Base-by-base conservation (phyloP, 2,329 filamentous ascomycete species). In the Fonsecaea pugnacius region DNA sequence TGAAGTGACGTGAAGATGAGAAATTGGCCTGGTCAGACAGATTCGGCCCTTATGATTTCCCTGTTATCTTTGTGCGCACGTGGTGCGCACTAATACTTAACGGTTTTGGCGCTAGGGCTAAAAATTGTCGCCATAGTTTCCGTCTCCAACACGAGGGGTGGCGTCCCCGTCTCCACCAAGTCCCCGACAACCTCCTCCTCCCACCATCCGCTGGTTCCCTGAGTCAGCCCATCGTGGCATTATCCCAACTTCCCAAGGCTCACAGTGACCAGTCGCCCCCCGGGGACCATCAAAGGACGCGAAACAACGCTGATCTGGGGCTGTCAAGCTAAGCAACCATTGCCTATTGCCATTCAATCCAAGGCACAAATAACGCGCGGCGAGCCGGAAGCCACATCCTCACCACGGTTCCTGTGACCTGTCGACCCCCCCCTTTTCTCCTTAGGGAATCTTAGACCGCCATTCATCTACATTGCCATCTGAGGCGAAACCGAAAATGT, bases 111-210 rank as follows among this genome's bases (percentile, higher is more conserved):
- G 18, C 9, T 4, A 8, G 21, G 43, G 43, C 43, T 24, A 27
- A 48, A 27, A 48, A 48, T 27, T 33, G 33, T 51, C 57, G 57
- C 57, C 57, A 52, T 59, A 59, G 57, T 59, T 59, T 40, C 57
- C 57, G 43, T 48, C 43, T 48, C 43, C 43, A 27, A 27, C 32
- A 59, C 35, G 18, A 16, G 33, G 43, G 30, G 14, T 21, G 30
- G 46, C 32, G 57, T 38, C 18, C n/a, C 43, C 5, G 21, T 35
- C 57, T 33, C 55, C 38, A 40, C 38, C 30, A 32, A 36, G 43
- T 59, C 57, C 57, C 57, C 57, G 57, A 59, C 57, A 35, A 52
- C 53, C 35, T 56, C 55, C 55, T 59, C 18, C 43, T 48, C 18
- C 21, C 43, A 48, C 43, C 43, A 48, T 30, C 43, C 18, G 43